Percentiles rank a stretch among this genome's conserved stretches.
These are phyloP conservation scores for Lepidium campestre DNA, from an alignment of 441 rosid genomes.

Conservation along the genomic window DNA sequence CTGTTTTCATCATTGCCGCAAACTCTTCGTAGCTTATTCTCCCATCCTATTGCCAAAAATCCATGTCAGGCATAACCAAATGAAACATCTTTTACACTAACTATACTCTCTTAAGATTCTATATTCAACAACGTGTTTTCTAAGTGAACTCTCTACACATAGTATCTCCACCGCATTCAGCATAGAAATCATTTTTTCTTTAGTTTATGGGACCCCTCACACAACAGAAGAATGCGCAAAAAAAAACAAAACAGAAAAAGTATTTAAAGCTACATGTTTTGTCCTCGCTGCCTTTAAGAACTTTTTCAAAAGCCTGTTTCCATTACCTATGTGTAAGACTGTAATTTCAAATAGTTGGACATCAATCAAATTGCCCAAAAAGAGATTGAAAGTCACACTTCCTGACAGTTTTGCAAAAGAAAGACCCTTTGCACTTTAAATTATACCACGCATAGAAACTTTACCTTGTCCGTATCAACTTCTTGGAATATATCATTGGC, in stretches of 20 bases:
- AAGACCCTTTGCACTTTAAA: not conserved
- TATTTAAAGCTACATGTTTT: conserved; percentile 21
- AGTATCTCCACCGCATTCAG: conserved; percentile 4
- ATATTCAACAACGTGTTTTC: not conserved
- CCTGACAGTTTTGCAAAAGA: conserved; percentile 5
- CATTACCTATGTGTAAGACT: conserved; percentile 11
- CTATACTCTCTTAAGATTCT: not conserved
- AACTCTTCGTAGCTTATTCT: conserved; percentile 93
- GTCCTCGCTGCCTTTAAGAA: conserved; percentile 17
- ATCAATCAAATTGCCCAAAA: not conserved
- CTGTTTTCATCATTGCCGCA: conserved; percentile 98
- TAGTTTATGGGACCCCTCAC: conserved; percentile 18
- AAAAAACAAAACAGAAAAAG: not conserved
- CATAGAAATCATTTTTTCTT: conserved; percentile 1
- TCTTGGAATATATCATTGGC: conserved; percentile 98
- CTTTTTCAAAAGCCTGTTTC: conserved; percentile 24
- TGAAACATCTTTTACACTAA: not conserved
- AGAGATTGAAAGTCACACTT: conserved; percentile 3
- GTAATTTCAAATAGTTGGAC: not conserved
- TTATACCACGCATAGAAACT: conserved; percentile 1
- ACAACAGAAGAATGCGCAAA: conserved; percentile 3
- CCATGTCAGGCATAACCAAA: conserved; percentile 17
- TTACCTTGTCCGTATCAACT: conserved; percentile 97
- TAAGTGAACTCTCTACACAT: not conserved
- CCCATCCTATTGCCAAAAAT: conserved; percentile 63